A percentile compares a stretch with the other conserved stretches of the same genome.
phyloP scores from a whole-genome alignment of 192 early-diverging fungal species.

The Linnemannia exigua region DNA sequence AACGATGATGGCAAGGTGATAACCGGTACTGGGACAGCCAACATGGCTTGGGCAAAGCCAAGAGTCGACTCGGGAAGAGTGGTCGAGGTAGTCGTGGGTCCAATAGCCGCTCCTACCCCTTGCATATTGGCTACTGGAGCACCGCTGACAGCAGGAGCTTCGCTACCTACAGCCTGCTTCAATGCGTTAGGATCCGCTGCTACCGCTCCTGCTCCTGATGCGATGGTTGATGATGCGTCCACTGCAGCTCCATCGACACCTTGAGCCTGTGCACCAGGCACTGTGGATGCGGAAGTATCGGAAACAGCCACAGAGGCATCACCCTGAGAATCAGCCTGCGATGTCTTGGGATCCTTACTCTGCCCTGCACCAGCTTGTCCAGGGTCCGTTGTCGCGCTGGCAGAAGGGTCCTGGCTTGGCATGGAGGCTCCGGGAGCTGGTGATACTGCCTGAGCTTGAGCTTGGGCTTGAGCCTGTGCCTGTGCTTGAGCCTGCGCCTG shows the following conservation, averaged over 20 bases:
- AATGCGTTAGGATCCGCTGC: background rate
- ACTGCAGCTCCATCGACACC: background rate
- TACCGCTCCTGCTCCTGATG: background rate
- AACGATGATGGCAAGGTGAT: slow-evolving; percentile 33
- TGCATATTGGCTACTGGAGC: background rate
- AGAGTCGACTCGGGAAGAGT: slow-evolving; percentile 26
- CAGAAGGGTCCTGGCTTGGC: background rate
- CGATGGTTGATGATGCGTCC: background rate
- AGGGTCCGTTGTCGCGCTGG: background rate
- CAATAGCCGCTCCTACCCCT: background rate
- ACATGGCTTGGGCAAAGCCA: slow-evolving; percentile 41
- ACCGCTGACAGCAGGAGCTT: background rate
- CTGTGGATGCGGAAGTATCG: background rate
- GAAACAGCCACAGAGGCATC: background rate
- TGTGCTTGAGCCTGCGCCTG: slow-evolving; percentile 32
- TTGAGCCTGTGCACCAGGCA: background rate
- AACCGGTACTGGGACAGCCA: slow-evolving; percentile 56
- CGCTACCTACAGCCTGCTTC: background rate
- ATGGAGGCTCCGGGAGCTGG: slow-evolving; percentile 1
- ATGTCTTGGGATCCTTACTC: slow-evolving; percentile 3
- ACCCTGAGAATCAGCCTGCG: slow-evolving; percentile 19
- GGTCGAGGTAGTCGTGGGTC: background rate
- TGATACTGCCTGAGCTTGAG: slow-evolving; percentile 16
- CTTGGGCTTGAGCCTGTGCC: slow-evolving; percentile 21
- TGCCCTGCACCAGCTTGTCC: background rate